Percentiles rank a stretch among this genome's conserved stretches.
Conservation (phyloP, 78 protist species). For the Cavenderia fasciculata region DNA sequence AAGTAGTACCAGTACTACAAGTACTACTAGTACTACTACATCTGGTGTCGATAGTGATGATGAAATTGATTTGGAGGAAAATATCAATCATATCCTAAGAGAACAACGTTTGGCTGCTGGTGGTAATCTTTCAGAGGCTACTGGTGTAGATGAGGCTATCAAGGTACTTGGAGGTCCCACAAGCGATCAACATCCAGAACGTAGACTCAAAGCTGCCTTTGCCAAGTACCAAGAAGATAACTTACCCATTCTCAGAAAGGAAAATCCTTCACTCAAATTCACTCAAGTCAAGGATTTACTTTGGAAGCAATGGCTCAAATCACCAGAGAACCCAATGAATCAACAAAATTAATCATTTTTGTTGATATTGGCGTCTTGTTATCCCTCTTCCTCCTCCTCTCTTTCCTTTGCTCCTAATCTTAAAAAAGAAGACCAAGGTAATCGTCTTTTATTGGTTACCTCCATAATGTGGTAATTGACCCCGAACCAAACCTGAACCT, state of each 20-base stretch:
- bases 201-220: constrained; percentile 80
- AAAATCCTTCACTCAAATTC: constrained; percentile 60
- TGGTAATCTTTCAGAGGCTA: constrained; percentile 21
- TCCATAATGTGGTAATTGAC: no score
- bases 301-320: constrained; percentile 76
- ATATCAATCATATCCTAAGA: constrained; percentile 50
- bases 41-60: constrained; percentile 14
- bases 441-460: no score
- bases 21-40: not conserved
- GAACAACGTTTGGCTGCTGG: constrained; percentile 38
- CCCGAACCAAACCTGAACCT: no score
- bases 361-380: no score
- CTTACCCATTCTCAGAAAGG: constrained; percentile 30
- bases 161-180: not conserved
- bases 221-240: constrained; percentile 40
- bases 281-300: constrained; percentile 76
- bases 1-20: constrained; percentile 11
- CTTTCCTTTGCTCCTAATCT: no score
- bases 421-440: no score
- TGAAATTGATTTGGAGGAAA: constrained; percentile 15
- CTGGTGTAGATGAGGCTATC: constrained; percentile 55
- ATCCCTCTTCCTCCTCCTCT: no score
- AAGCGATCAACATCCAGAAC: constrained; percentile 69
- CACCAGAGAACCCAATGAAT: constrained; percentile 76
- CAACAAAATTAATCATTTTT: constrained; percentile 19